Conservation (phyloP, 768 basidiomycete species). For the Flagelloscypha sp. region DNA sequence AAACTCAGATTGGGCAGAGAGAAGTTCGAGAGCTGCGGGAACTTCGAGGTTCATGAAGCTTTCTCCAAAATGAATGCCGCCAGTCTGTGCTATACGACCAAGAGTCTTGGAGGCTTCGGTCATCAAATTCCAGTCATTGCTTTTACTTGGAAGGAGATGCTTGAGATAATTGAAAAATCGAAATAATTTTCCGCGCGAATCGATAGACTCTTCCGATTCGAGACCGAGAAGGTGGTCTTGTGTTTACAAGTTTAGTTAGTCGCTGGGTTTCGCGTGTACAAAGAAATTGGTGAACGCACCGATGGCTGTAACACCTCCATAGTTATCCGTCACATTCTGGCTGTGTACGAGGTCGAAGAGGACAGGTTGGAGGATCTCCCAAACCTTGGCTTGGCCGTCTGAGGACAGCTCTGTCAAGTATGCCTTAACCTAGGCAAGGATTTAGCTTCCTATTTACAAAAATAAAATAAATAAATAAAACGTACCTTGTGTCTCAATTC, state of each 20-base stretch:
- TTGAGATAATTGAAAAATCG: conserved; percentile 92
- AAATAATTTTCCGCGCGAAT: conserved; percentile 73
- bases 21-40: conserved; percentile 70
- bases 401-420: conserved; percentile 75
- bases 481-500: conserved; percentile 71
- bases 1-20: conserved; percentile 72
- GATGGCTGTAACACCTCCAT: conserved; percentile 84
- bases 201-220: conserved; percentile 73
- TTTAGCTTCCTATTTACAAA: conserved; percentile 10
- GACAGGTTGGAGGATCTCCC: conserved; percentile 75
- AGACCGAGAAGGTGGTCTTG: conserved; percentile 68
- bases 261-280: neutral
- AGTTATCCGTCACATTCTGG: conserved; percentile 66
- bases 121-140: conserved; percentile 96
- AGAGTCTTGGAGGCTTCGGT: conserved; percentile 88
- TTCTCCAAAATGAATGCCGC: conserved; percentile 78
- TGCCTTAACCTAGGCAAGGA: conserved; percentile 49
- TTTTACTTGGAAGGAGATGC: conserved; percentile 78
- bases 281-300: conserved; percentile 35
- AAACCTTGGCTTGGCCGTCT: conserved; percentile 72
- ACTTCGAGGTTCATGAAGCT: conserved; percentile 88
- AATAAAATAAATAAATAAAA: conserved; percentile 11
- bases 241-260: conserved; percentile 13
- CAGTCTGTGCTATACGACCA: conserved; percentile 78
- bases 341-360: conserved; percentile 82